A percentile compares a stretch with the other conserved stretches of the same genome.
Conservation (phyloP, 2,329 filamentous ascomycete species). For the Sphaceloma murrayae region DNA sequence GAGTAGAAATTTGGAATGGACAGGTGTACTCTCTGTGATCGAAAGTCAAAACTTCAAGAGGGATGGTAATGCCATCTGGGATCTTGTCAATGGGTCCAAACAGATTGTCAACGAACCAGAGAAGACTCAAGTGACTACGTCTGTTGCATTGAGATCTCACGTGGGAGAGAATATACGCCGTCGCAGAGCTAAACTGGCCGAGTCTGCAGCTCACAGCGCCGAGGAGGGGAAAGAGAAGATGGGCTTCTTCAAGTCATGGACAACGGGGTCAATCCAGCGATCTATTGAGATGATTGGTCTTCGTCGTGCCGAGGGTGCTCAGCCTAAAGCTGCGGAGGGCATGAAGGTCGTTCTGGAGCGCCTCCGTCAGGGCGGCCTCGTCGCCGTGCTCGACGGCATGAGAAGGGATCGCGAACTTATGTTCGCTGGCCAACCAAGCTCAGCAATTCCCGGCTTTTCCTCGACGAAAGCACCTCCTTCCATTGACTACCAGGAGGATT, state of each 20-base stretch:
- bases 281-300: constrained; percentile 72
- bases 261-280: constrained; percentile 61
- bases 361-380: constrained; percentile 55
- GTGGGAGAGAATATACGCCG: constrained; percentile 59
- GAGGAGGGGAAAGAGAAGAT: constrained; percentile 40
- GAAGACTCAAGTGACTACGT: constrained; percentile 61
- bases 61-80: constrained; percentile 25
- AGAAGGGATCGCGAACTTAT: constrained; percentile 42
- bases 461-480: background rate
- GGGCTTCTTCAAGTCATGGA: constrained; percentile 54
- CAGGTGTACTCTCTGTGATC: constrained; percentile 66
- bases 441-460: background rate
- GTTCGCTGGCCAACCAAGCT: constrained; percentile 12
- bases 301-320: constrained; percentile 65
- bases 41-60: constrained; percentile 63
- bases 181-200: constrained; percentile 37
- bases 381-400: constrained; percentile 63
- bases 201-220: constrained; percentile 30
- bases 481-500: constrained; percentile 15
- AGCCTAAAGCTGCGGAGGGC: constrained; percentile 71
- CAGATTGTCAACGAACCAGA: constrained; percentile 24
- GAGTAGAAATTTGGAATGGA: constrained; percentile 72
- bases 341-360: constrained; percentile 75
- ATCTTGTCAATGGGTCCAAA: constrained; percentile 23
- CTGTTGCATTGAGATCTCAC: constrained; percentile 61